Percentiles rank a stretch among this genome's conserved stretches.
Evolutionary conservation across 2,329 filamentous ascomycete genomes (phyloP).

Genomic region (Alternaria conjuncta): DNA sequence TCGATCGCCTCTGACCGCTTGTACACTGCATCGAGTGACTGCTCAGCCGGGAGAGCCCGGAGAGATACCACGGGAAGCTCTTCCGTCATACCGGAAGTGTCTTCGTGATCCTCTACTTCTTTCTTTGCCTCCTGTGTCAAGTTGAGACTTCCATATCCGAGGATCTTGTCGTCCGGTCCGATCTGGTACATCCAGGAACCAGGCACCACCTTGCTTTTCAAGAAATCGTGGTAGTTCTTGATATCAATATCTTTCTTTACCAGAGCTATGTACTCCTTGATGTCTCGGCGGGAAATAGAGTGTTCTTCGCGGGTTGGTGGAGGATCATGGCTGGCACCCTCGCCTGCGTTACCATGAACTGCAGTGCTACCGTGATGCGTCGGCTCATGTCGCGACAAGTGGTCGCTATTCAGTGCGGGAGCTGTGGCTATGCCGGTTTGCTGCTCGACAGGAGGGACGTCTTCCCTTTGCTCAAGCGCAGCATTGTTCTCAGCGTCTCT

Average conservation of each 20-base stretch:
- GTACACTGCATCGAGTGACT: too few relatives aligned
- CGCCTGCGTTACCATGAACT: fast-evolving
- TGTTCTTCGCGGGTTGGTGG: not conserved
- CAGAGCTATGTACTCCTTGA: not conserved
- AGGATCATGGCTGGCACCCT: fast-evolving
- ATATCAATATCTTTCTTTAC: fast-evolving
- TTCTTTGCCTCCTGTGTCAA: fast-evolving
- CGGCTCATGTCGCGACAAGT: not conserved
- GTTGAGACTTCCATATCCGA: fast-evolving
- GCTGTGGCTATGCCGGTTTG: fast-evolving
- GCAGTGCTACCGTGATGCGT: not conserved
- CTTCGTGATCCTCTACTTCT: not conserved
- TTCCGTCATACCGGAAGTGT: not conserved
- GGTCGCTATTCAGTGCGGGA: not conserved
- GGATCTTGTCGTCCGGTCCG: not conserved
- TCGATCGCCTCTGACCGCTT: too few relatives aligned
- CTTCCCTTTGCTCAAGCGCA: not conserved
- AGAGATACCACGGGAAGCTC: not conserved
- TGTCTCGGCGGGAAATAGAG: not conserved
- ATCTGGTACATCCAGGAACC: not conserved
- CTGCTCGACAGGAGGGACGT: not conserved
- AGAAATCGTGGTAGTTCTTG: not conserved
- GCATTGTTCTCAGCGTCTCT: not conserved
- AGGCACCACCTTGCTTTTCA: not conserved
- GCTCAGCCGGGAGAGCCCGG: too few relatives aligned